Conservation (phyloP, 192 early-diverging fungal species). For the Paraglomus brasilianum region DNA sequence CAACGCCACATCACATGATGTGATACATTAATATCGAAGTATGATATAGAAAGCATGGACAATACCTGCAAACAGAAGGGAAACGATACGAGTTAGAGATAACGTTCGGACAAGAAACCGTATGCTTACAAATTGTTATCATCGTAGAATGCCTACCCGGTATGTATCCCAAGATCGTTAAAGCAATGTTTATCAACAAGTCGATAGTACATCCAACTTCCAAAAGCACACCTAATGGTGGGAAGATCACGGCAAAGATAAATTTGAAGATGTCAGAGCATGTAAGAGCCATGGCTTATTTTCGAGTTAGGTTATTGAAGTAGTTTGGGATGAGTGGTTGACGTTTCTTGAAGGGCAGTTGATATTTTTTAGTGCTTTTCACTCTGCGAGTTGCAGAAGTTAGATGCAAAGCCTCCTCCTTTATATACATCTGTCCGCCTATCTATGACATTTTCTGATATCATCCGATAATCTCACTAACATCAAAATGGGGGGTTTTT, state of each 20-base stretch:
- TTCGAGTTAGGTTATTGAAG: conserved; percentile 5
- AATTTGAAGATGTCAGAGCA: conserved; percentile 50
- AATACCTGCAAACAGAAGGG: conserved; percentile 28
- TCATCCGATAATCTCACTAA: too few species aligned
- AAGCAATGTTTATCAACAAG: conserved; percentile 64
- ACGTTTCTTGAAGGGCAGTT: not conserved
- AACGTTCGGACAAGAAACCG: not conserved
- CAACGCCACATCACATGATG: too few species aligned
- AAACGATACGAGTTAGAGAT: not conserved
- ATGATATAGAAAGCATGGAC: conserved; percentile 46
- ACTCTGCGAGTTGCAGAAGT: too few species aligned
- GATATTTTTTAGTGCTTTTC: not conserved
- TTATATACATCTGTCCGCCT: too few species aligned
- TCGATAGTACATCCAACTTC: conserved; percentile 55
- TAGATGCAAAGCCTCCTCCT: too few species aligned
- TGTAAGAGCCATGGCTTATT: conserved; percentile 46
- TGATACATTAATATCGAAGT: conserved; percentile 34
- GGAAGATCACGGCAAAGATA: conserved; percentile 47
- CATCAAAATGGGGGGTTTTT: too few species aligned
- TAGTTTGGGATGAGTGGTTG: not conserved
- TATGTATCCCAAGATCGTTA: conserved; percentile 68
- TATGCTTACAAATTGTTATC: not conserved
- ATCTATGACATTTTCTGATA: too few species aligned
- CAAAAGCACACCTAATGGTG: conserved; percentile 51
- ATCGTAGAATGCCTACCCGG: conserved; percentile 47